Evolutionary conservation across 192 early-diverging fungal species (phyloP), one percentile per base, ranked within the genome.

Genomic region (Ambispora gerdemannii): DNA sequence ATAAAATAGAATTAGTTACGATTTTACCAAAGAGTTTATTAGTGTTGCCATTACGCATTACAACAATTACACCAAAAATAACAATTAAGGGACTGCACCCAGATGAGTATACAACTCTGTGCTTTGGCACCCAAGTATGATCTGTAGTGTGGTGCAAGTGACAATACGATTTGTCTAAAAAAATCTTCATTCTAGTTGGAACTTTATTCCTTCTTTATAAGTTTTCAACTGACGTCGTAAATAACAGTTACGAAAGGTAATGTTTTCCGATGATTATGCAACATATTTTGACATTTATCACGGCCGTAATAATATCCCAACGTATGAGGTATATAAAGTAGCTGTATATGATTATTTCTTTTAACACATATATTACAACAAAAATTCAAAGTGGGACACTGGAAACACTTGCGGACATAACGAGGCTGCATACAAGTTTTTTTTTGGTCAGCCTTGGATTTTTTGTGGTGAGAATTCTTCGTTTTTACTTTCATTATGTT

Each of bases 291-390:
- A 49, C 8, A 22, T 63, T 43, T 22, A 47, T 24, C 36, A 36
- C 32, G 62, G n/a, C 62, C 36, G 24, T 63, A 63, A 38, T 43
- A 63, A 49, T 63, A 63, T 36, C 36, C 36, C 38, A 64, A 64
- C 4, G 27, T 25, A 64, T 49, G n/a, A 32, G 49, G 20, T 64
- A 47, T 50, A 64, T 22, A 13, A 64, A 64, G 63, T 27, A 64
- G 22, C 13, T 49, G 38, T 49, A 65, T 24, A 65, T 65, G 19
- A 17, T 19, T 15, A 49, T 65, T 50, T 65, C 63, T 47, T 38
- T 43, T 32, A 64, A 27, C 30, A 47, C 49, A 47, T 64, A 43
- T 47, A 1, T 19, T 64, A 64, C 38, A 27, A 65, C 13, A 28
- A 10, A 4, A 49, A 43, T 65, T 65, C 38, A 65, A 31, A 50